Base-by-base conservation (phyloP, 2,329 filamentous ascomycete species). In the Colletotrichum spaethianum region DNA sequence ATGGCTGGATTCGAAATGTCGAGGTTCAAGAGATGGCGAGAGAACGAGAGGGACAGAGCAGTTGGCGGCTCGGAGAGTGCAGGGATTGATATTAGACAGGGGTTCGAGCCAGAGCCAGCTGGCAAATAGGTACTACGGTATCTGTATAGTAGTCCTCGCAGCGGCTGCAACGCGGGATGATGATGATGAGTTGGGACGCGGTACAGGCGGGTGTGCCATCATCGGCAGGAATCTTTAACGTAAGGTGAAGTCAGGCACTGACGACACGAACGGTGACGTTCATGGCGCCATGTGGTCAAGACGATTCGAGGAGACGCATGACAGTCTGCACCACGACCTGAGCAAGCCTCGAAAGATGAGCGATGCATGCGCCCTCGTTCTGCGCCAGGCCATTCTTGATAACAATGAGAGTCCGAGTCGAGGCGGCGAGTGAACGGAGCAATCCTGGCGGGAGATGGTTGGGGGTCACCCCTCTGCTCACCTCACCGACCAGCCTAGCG, bases 401-500 rank as follows among this genome's bases (percentile, higher is more conserved):
- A 20, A 42, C 14, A n/a, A 38, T 42, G 60, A n/a, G 46, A 52
- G 33, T 42, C n/a, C 33, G 31, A 12, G 52, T 63, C 20, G 33
- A 50, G 38, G 28, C 36, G 64, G 55, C 60, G 26, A 40, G 31
- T 16, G 65, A n/a, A 68, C 42, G 36, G 52, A 40, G 23, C 5
- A 33, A 44, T 36, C 12, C 44, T 18, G 33, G 52, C 48, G 33
- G 57, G 50, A n/a, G 53, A 46, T 14, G 55, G 16, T 71, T 71
- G 69, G 63, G 63, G 63, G 64, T 63, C 52, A 52, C 46, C 61
- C 69, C 42, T 63, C 65, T 61, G 40, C 50, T 62, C 38, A 62
- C 64, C 44, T 72, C 52, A 69, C 64, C 69, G 52, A 50, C 52
- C 44, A 40, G 36, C 53, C 53, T 69, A 72, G 64, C 69, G 65